phyloP scores from a whole-genome alignment of 1,139 yeast genomes.

The Blastobotrys petasosporus region DNA sequence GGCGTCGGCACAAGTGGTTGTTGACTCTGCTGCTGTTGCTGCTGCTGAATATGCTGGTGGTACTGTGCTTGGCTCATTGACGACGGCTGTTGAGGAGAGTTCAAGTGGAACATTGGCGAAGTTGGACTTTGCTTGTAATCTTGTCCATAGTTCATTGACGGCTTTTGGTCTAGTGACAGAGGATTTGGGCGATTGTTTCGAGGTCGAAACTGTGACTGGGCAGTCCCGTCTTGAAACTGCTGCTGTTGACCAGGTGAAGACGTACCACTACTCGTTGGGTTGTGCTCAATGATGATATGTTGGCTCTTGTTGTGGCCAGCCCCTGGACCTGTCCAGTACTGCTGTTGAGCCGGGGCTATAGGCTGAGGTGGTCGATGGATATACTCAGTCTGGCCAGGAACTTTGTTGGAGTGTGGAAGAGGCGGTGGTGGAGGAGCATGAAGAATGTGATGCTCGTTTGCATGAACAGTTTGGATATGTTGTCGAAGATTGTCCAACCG shows the following conservation, averaged over 20 bases:
- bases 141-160: conserved; percentile 6
- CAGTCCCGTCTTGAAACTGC: neutral
- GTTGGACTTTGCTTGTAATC: neutral
- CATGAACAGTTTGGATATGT: conserved; percentile 90
- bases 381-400: conserved; percentile 14
- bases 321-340: conserved; percentile 1
- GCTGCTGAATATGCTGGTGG: conserved; percentile 3
- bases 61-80: neutral
- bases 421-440: conserved; percentile 30
- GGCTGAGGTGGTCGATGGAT: conserved; percentile 9
- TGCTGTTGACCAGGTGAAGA: conserved; percentile 5
- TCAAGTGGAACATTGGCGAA: neutral
- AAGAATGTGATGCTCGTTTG: conserved; percentile 53
- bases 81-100: conserved; percentile 1
- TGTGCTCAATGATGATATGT: conserved; percentile 16
- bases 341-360: conserved; percentile 9
- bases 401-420: conserved; percentile 26
- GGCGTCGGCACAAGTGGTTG: conserved; percentile 15
- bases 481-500: conserved; percentile 85
- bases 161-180: conserved; percentile 11
- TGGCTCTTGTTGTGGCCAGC: conserved; percentile 10
- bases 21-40: conserved; percentile 15
- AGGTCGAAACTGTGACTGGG: conserved; percentile 7
- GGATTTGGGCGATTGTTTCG: conserved; percentile 12
- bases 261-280: conserved; percentile 3